Conservation (phyloP, 768 basidiomycete genomes). For the Lactarius sp. region DNA sequence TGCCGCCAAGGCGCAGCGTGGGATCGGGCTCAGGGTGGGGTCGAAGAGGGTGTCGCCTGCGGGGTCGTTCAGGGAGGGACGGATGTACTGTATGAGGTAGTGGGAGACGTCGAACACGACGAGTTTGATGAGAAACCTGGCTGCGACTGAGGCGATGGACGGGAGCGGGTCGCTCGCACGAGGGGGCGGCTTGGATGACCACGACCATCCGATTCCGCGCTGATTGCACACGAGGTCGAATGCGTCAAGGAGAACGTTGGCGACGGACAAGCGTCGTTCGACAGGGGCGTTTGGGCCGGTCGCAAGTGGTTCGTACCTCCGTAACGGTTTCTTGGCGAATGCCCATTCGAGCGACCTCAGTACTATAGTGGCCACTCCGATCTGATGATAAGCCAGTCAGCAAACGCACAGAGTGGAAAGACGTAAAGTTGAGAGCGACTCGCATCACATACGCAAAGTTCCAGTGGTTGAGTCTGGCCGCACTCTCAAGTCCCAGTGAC, state of each 20-base stretch:
- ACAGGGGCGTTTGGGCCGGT: not conserved
- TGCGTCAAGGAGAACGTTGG: constrained; percentile 16
- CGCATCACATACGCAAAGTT: constrained; percentile 17
- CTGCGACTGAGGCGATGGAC: not conserved
- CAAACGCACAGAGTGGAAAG: not conserved
- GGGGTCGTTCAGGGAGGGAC: constrained; percentile 4
- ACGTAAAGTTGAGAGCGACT: not conserved
- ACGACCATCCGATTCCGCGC: constrained; percentile 23
- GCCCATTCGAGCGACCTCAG: constrained; percentile 16
- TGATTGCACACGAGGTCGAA: constrained; percentile 15
- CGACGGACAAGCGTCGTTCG: constrained; percentile 1
- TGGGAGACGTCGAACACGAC: constrained; percentile 6
- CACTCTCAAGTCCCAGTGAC: not conserved
- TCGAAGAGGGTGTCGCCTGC: constrained; percentile 14
- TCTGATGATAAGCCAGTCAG: not conserved
- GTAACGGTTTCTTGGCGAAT: not conserved
- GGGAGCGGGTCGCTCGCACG: not conserved
- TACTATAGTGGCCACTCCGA: not conserved
- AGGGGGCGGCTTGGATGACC: constrained; percentile 13
- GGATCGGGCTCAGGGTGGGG: not conserved
- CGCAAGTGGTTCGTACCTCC: constrained; percentile 3
- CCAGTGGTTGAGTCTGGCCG: not conserved
- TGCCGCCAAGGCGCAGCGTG: not conserved
- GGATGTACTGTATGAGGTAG: not conserved
- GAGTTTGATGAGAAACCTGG: not conserved